phyloP scores from a whole-genome alignment of 495 filamentous ascomycete species.

The Penicillium turbatum region DNA sequence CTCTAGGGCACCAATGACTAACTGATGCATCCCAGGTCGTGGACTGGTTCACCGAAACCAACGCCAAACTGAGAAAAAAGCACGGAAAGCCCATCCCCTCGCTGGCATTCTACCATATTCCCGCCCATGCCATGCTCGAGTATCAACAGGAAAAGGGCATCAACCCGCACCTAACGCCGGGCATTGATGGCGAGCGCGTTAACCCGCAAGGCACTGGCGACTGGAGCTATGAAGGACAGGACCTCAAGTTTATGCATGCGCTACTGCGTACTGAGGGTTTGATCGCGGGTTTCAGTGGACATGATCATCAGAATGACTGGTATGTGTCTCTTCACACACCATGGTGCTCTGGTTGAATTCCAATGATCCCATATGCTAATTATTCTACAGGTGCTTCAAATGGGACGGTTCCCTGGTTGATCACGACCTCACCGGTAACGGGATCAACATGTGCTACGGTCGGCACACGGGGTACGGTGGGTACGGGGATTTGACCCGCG shows the following conservation, averaged over 20 bases:
- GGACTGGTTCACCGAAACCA: conserved; percentile 56
- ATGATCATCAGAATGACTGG: conserved; percentile 71
- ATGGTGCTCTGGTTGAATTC: background rate
- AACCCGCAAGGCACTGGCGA: conserved; percentile 24
- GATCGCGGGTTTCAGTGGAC: conserved; percentile 61
- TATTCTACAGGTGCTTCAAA: conserved; percentile 31
- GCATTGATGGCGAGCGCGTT: conserved; percentile 58
- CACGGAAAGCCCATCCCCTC: conserved; percentile 52
- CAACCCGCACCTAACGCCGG: conserved; percentile 46
- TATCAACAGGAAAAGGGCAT: conserved; percentile 45
- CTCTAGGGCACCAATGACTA: background rate
- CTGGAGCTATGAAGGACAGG: conserved; percentile 44
- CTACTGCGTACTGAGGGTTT: conserved; percentile 53
- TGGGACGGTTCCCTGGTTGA: conserved; percentile 31
- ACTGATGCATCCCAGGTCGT: conserved; percentile 37
- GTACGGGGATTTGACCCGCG: conserved; percentile 61
- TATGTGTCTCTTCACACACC: conserved; percentile 25
- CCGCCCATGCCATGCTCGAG: conserved; percentile 51
- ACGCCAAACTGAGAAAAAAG: conserved; percentile 35
- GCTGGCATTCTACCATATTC: conserved; percentile 72
- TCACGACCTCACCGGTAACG: conserved; percentile 35
- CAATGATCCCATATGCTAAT: background rate
- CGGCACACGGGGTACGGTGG: conserved; percentile 69
- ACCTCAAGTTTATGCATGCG: conserved; percentile 62
- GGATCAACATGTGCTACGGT: conserved; percentile 60